Evolutionary conservation across 228 moss, liverwort and hornwort species (phyloP).

Genomic region (Sphagnum fallax): DNA sequence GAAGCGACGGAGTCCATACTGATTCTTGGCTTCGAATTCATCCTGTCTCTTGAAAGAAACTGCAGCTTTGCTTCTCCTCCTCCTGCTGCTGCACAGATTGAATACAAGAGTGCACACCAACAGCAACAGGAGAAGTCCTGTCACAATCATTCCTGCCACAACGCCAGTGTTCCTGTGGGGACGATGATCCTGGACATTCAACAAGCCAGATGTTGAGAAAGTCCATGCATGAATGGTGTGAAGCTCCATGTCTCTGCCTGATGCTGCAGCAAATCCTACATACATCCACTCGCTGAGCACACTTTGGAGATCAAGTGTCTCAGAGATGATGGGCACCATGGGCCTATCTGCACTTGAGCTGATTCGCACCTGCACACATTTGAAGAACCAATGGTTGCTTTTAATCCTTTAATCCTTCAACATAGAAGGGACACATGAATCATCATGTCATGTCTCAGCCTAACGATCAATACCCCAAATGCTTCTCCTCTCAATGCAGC

Average conservation of each 20-base stretch:
- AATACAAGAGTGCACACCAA: background rate
- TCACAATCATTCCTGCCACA: background rate
- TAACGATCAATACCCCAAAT: too few species aligned
- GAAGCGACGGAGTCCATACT: constrained; percentile 12
- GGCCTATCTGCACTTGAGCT: constrained; percentile 8
- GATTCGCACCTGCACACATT: too few species aligned
- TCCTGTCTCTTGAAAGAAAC: background rate
- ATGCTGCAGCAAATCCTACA: constrained; percentile 22
- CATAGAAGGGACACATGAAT: too few species aligned
- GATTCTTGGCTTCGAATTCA: background rate
- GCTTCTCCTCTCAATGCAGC: too few species aligned
- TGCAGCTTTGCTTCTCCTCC: too few species aligned
- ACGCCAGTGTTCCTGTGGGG: background rate
- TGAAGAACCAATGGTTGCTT: too few species aligned
- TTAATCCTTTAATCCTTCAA: too few species aligned
- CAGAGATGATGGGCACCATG: constrained; percentile 1
- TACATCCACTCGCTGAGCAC: constrained; percentile 18
- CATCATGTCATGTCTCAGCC: too few species aligned
- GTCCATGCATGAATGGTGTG: constrained; percentile 20
- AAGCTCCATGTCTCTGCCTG: constrained; percentile 7
- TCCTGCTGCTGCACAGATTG: too few species aligned
- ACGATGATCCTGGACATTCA: background rate
- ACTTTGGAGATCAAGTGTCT: constrained; percentile 7
- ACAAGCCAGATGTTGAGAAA: background rate
- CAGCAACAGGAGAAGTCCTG: background rate